A percentile compares a stretch with the other conserved stretches of the same genome.
phyloP scores from a whole-genome alignment of 768 basidiomycete genomes.

The Pulveroboletus ravenelii region DNA sequence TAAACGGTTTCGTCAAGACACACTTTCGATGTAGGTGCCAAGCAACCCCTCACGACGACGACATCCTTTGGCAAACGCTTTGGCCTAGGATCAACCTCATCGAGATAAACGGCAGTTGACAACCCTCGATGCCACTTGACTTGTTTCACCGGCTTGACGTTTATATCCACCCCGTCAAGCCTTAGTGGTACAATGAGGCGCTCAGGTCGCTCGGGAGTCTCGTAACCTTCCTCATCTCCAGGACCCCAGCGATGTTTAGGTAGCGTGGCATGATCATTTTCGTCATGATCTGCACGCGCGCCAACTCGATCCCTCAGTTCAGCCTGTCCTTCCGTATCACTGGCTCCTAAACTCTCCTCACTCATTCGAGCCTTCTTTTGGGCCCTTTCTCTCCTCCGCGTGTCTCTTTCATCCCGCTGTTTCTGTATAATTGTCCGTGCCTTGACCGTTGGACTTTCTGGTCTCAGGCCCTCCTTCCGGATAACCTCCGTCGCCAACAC shows the following conservation, averaged over 20 bases:
- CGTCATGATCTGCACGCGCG: slow-evolving; percentile 17
- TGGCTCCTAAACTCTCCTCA: slow-evolving; percentile 27
- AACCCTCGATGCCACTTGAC: slow-evolving; percentile 79
- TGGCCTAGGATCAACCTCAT: slow-evolving; percentile 55
- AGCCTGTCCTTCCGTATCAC: slow-evolving; percentile 30
- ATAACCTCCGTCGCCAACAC: slow-evolving; percentile 68
- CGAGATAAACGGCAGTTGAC: slow-evolving; percentile 55
- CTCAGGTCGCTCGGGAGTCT: slow-evolving; percentile 51
- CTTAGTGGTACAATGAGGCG: slow-evolving; percentile 38
- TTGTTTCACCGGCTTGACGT: slow-evolving; percentile 39
- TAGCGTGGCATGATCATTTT: slow-evolving; percentile 22
- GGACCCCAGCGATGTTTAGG: slow-evolving; percentile 56
- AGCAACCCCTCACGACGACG: slow-evolving; percentile 53
- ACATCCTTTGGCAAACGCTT: slow-evolving; percentile 40
- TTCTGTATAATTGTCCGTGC: slow-evolving; percentile 64
- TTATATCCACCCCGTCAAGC: slow-evolving; percentile 32
- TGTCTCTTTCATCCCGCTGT: slow-evolving; percentile 57
- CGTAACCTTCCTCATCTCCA: slow-evolving; percentile 80
- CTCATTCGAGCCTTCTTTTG: slow-evolving; percentile 51
- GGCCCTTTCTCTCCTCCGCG: slow-evolving; percentile 54
- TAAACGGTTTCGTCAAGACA: slow-evolving; percentile 2
- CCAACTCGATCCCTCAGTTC: slow-evolving; percentile 5
- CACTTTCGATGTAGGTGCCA: slow-evolving; percentile 67
- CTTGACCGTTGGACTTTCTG: slow-evolving; percentile 77
- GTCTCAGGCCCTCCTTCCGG: slow-evolving; percentile 61